Evolutionary conservation across 2,329 filamentous ascomycete genomes (phyloP), one percentile per base, ranked within the genome.

Genomic region (Ophiostoma triangulosporum): DNA sequence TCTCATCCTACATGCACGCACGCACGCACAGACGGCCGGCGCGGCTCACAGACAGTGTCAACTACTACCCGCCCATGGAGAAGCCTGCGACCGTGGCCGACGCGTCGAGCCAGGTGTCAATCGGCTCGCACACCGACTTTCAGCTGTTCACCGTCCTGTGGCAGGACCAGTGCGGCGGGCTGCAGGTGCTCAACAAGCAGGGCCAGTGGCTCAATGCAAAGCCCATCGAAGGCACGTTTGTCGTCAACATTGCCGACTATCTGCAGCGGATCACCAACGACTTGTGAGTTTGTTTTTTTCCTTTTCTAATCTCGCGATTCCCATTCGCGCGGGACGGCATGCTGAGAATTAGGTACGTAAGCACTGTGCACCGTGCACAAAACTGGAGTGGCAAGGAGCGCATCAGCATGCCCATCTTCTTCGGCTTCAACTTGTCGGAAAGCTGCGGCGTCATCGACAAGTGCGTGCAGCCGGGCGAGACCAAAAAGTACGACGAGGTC

Each of bases 71-170:
- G 0, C 59, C 65, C 4, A 59, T 2, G 27, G 6, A 51, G 4
- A 27, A 36, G 29, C 11, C 45, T 9, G n/a, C 24, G 33, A 15
- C 62, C n/a, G 58, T 51, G 53, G 59, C 15, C 52, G 60, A 33
- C 53, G 57, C 20, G 53, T 60, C 43, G 15, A 27, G 22, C 1
- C 62, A 63, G 29, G 67, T 73, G 26, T 69, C 70, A 5, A 68
- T 82, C 1, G 78, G 78, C 0, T 73, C 79, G 0, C 78, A 82
- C 64, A 81, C 81, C 59, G 77, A 80, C 62, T 80, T 76, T 49
- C 48, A 50, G 48, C 31, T 50, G 4, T 50, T 50, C 32, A 50
- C 48, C n/a, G 22, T 50, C 11, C 32, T 50, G 20, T 50, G 48
- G 48, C 48, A 50, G 20, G 48, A 50, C 31, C 20, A n/a, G 6